phyloP scores from a whole-genome alignment of 306 rosid genomes.

The Vachellia pachyceras region DNA sequence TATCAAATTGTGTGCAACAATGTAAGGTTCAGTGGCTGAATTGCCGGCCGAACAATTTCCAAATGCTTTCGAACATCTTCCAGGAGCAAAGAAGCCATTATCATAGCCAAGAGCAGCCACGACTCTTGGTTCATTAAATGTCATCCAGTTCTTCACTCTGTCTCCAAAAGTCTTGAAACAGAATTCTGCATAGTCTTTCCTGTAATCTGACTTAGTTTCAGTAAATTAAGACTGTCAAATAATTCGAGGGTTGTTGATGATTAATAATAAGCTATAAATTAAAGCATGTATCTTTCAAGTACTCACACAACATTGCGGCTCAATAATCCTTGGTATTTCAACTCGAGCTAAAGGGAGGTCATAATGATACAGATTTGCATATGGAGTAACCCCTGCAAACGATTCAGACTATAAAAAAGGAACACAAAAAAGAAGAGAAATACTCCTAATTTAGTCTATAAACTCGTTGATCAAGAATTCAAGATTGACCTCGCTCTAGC shows the following conservation, averaged over 20 bases:
- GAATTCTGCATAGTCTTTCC: slow-evolving; percentile 71
- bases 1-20: slow-evolving; percentile 64
- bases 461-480: neutral
- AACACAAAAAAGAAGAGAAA: neutral
- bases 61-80: slow-evolving; percentile 61
- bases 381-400: slow-evolving; percentile 64
- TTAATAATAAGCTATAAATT: neutral
- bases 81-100: slow-evolving; percentile 63
- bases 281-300: neutral
- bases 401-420: neutral
- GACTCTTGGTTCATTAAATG: slow-evolving; percentile 67
- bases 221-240: neutral
- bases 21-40: slow-evolving; percentile 65
- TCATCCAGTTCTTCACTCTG: slow-evolving; percentile 74
- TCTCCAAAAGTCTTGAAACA: slow-evolving; percentile 72
- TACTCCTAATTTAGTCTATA: neutral
- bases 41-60: slow-evolving; percentile 71
- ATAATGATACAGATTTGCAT: slow-evolving; percentile 68
- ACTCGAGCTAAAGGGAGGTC: slow-evolving; percentile 69
- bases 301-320: slow-evolving; percentile 65
- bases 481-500: slow-evolving; percentile 55
- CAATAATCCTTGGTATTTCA: slow-evolving; percentile 59
- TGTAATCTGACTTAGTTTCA: slow-evolving; percentile 27
- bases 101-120: slow-evolving; percentile 78
- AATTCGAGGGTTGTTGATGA: neutral